Base-by-base conservation (phyloP, 306 rosid species). In the Trifolium repens region DNA sequence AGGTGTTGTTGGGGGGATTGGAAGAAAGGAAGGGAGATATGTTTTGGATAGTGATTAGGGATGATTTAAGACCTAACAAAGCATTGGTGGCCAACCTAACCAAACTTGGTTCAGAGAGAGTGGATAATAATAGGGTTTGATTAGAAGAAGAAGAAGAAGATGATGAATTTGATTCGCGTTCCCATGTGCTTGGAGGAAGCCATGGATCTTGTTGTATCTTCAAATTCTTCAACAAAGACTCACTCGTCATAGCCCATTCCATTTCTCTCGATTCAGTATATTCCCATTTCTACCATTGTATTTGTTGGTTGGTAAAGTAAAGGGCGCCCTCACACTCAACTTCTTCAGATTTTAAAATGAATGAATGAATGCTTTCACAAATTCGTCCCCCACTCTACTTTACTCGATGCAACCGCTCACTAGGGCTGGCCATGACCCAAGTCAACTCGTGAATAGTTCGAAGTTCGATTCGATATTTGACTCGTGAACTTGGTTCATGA, bases 31-130 rank as follows among this genome's bases (percentile, higher is more conserved):
- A 81, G 43, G 88, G 61, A 43, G 93, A 85, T 55, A 90, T 32
- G 49, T 81, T 85, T 63, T 90, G 89, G 65, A 90, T 80, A 39
- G 85, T 87, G 40, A 89, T 30, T 71, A 94, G 88, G 57, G 99
- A 80, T 15, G 97, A 84, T 67, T 90, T 79, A 4, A 86, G 75
- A 57, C 99, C 97, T 79, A 86, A 92, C 86, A 92, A 73, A 30
- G 92, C 96, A 79, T 90, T 89, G 84, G 83, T 85, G 4, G 80
- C 94, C 85, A 91, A 74, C 82, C 97, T 79, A 72, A 92, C 96
- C 87, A 94, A 73, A 82, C 93, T 89, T 26, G 88, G 81, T 80
- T 94, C 99, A 32, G 97, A 91, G 77, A 94, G 88, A 63, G 84
- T 43, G 73, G 96, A 84, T 22, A 22, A 84, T 47, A 86, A 79